Evolutionary conservation across 257 asterid genomes (phyloP), one percentile per base, ranked within the genome.

Genomic region (Lithospermum erythrorhizon): DNA sequence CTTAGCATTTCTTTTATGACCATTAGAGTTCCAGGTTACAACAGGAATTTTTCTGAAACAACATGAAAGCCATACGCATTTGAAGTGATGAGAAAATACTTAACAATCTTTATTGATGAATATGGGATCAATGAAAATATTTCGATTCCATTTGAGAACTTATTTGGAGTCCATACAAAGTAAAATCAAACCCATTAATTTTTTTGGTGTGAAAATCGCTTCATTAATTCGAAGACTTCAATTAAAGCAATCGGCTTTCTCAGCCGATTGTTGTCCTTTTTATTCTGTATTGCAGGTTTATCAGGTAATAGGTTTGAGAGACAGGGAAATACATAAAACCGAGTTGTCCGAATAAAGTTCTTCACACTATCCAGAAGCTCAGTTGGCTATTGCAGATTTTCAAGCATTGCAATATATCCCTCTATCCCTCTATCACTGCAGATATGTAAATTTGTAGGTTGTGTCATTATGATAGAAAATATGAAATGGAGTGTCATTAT

Each of bases 281-380:
- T 47, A 21, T 47, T 49, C 48, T 71, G 52, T 59, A 49, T 54
- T 75, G 63, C 91, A 86, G 96, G 96, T 89, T 58, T 93, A 93
- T 82, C 94, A 83, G 64, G 97, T 84, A 25, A 93, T 73, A 62
- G 94, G 99, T 18, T 63, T 78, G 82, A 73, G 75, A 64, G 95
- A 93, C 72, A 84, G 80, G 79, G 99, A 86, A 71, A 79, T 97
- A 67, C 84, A 84, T 86, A 81, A 68, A 72, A 78, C 85, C 20
- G 96, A 93, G 70, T 79, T 89, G 96, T 58, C 70, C 79, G 88
- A 85, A 62, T 93, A 86, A 68, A 83, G 82, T 62, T 74, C 91
- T 18, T 74, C 96, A 35, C 82, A 76, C 21, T 70, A 65, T 35
- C 55, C 62, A 57, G 79, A 77, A 57, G 61, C 76, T 23, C 61